Percentiles rank a stretch among this genome's conserved stretches.
Evolutionary conservation across 495 filamentous ascomycete species (phyloP).

Genomic region (Xylaria telfairii): DNA sequence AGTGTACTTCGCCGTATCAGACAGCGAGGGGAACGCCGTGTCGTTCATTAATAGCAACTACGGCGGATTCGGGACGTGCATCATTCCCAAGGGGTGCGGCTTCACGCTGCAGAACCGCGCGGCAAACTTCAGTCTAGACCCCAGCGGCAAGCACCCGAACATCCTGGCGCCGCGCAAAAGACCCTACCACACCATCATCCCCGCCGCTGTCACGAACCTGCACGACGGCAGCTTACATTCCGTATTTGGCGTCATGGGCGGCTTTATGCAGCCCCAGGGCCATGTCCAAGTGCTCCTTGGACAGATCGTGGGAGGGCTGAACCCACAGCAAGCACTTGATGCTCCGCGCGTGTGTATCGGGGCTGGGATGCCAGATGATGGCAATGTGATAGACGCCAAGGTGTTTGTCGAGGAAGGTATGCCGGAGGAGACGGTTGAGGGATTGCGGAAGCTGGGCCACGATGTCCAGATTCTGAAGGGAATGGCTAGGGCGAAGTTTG

Average conservation of each 20-base stretch:
- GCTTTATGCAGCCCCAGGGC: slow-evolving; percentile 98
- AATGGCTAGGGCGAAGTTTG: slow-evolving; percentile 76
- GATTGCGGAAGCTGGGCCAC: slow-evolving; percentile 75
- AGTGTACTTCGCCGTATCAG: slow-evolving; percentile 89
- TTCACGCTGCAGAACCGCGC: slow-evolving; percentile 97
- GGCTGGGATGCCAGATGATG: slow-evolving; percentile 64
- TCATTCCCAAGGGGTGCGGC: slow-evolving; percentile 82
- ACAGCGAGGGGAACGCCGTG: slow-evolving; percentile 83
- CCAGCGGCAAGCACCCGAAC: slow-evolving; percentile 70
- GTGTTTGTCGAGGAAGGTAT: slow-evolving; percentile 91
- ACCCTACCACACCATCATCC: slow-evolving; percentile 98
- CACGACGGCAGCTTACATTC: slow-evolving; percentile 74
- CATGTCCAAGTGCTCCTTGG: slow-evolving; percentile 95
- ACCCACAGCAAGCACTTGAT: slow-evolving; percentile 88
- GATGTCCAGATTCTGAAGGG: slow-evolving; percentile 70
- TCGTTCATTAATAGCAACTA: slow-evolving; percentile 98
- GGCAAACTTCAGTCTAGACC: slow-evolving; percentile 74
- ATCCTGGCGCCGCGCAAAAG: slow-evolving; percentile 79
- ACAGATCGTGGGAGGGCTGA: slow-evolving; percentile 82
- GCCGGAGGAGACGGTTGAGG: slow-evolving; percentile 65
- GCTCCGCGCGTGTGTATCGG: slow-evolving; percentile 87
- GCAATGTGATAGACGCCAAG: slow-evolving; percentile 41
- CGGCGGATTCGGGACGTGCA: slow-evolving; percentile 84
- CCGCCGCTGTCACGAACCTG: slow-evolving; percentile 81
- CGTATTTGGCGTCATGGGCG: slow-evolving; percentile 96